Percentiles rank a stretch among this genome's conserved stretches.
Conservation (phyloP, 1,139 yeast genomes). For the Sugiyamaella xylanicola region DNA sequence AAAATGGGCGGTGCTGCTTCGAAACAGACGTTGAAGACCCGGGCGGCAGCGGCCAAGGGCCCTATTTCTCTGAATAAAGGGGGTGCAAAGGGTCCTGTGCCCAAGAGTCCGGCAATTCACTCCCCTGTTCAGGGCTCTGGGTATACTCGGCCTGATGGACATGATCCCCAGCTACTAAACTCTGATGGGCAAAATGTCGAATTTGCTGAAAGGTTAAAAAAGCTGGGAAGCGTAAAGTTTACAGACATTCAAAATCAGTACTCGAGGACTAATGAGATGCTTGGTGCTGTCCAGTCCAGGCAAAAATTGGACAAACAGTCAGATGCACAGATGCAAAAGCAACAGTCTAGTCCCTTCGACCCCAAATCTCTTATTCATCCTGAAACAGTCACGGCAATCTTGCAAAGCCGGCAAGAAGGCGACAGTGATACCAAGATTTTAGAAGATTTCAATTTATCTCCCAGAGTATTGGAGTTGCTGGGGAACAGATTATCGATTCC, state of each 20-base stretch:
- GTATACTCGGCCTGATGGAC: slow-evolving; percentile 17
- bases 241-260: slow-evolving; percentile 16
- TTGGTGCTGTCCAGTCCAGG: slow-evolving; percentile 23
- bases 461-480: slow-evolving; percentile 12
- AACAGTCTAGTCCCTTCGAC: slow-evolving; percentile 1
- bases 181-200: slow-evolving; percentile 17
- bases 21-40: slow-evolving; percentile 15
- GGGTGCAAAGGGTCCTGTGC: not conserved
- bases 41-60: slow-evolving; percentile 13
- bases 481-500: slow-evolving; percentile 20
- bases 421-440: slow-evolving; percentile 17
- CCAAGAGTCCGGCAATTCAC: not conserved
- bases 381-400: slow-evolving; percentile 21
- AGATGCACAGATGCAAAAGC: slow-evolving; percentile 1
- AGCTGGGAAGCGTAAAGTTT: slow-evolving; percentile 22
- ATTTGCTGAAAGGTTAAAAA: slow-evolving; percentile 22
- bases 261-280: slow-evolving; percentile 20
- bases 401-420: slow-evolving; percentile 21
- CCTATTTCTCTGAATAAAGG: slow-evolving; percentile 19
- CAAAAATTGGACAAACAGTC: slow-evolving; percentile 12
- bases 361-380: slow-evolving; percentile 16
- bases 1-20: slow-evolving; percentile 23
- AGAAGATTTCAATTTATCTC: slow-evolving; percentile 18
- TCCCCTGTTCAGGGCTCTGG: slow-evolving; percentile 10
- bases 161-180: slow-evolving; percentile 16